These are phyloP conservation scores for Neurospora sp. DNA, from an alignment of 495 filamentous ascomycete species.

Conservation along the genomic window DNA sequence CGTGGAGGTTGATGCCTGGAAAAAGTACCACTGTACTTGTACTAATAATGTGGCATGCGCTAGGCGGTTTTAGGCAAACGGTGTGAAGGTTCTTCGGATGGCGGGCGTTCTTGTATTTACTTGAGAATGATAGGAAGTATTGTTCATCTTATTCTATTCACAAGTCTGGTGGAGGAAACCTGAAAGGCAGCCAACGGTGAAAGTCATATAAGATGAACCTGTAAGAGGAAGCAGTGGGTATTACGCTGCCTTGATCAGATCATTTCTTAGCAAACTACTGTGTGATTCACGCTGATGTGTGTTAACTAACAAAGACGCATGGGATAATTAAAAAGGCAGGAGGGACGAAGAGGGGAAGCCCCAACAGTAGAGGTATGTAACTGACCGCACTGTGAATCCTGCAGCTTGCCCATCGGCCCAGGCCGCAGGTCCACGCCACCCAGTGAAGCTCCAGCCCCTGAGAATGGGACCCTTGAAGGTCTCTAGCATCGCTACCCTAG, in stretches of 20 bases:
- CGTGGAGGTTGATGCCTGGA: neutral
- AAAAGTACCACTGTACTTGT: neutral
- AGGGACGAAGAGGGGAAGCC: neutral
- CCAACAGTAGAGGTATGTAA: too few relatives aligned
- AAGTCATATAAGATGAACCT: neutral
- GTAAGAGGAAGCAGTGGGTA: neutral
- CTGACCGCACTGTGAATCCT: neutral
- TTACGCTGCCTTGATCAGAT: neutral
- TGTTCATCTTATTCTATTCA: neutral
- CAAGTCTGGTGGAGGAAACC: neutral
- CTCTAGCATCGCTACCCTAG: neutral
- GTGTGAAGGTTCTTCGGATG: neutral
- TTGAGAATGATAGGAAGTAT: neutral
- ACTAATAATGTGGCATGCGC: neutral
- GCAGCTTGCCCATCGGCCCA: neutral
- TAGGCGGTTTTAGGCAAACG: neutral
- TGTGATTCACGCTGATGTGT: neutral
- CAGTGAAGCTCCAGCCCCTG: neutral
- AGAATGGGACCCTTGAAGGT: neutral
- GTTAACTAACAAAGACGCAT: neutral
- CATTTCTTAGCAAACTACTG: neutral
- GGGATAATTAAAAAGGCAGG: neutral
- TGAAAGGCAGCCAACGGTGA: slow-evolving; percentile 19
- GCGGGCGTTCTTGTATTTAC: neutral
- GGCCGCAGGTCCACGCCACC: neutral